These are phyloP conservation scores for Thinopyrum obtusiflorum DNA, from an alignment of 202 grass and related monocot genomes.

Conservation along the genomic window DNA sequence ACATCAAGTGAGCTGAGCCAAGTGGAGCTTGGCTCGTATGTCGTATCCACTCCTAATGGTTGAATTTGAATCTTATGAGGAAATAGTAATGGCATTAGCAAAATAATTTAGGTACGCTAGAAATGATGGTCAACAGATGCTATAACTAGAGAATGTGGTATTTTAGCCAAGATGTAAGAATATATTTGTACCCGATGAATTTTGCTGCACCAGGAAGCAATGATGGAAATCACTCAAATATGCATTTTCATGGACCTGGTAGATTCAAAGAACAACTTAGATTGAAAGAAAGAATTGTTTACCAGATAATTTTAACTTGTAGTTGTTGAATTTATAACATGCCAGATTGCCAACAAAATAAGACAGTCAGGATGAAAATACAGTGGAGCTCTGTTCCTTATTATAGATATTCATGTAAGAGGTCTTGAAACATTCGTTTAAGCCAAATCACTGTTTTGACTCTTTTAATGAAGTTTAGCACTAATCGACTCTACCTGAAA, in stretches of 20 bases:
- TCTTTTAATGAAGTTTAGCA: too few species aligned
- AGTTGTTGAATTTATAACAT: conserved; percentile 10
- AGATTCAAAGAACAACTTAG: conserved; percentile 31
- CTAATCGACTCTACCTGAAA: too few species aligned
- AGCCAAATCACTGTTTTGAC: too few species aligned
- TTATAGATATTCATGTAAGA: conserved; percentile 17
- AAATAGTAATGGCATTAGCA: not conserved
- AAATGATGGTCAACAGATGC: conserved; percentile 18
- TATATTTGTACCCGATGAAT: conserved; percentile 57
- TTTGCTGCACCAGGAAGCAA: conserved; percentile 64
- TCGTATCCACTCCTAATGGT: not conserved
- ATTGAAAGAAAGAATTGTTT: not conserved
- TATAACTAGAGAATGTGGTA: conserved; percentile 1
- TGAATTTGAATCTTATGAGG: not conserved
- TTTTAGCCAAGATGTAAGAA: conserved; percentile 15
- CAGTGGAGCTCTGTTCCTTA: not conserved
- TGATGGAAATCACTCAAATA: conserved; percentile 90
- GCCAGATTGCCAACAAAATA: not conserved
- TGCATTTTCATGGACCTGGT: conserved; percentile 93
- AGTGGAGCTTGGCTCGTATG: not conserved
- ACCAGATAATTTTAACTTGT: conserved; percentile 6
- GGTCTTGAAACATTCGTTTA: not conserved
- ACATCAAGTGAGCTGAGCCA: not conserved
- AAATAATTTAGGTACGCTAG: not conserved
- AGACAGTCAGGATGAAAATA: not conserved